Conservation (phyloP, 768 basidiomycete species). For the Suillus discolor region DNA sequence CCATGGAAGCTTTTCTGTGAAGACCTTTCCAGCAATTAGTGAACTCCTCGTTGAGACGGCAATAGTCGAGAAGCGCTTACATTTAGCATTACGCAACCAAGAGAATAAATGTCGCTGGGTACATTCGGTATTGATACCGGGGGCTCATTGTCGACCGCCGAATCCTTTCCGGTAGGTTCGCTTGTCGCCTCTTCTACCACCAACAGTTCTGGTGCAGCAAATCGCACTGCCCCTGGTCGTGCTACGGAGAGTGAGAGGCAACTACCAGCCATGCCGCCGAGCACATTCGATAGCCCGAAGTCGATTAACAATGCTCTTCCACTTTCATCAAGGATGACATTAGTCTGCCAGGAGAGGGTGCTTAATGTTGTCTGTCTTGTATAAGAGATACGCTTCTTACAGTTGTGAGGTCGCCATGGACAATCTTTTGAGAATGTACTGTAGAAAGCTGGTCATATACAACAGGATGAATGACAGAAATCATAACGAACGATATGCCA, state of each 20-base stretch:
- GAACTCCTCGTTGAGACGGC: neutral
- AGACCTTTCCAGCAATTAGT: neutral
- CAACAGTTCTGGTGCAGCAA: constrained; percentile 45
- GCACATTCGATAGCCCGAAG: constrained; percentile 45
- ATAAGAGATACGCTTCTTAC: neutral
- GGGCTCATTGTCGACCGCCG: neutral
- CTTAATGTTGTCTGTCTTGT: neutral
- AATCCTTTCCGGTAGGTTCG: neutral
- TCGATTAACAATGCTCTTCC: constrained; percentile 42
- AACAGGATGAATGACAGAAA: neutral
- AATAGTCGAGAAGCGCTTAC: constrained; percentile 32
- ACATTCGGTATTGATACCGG: neutral
- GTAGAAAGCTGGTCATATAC: neutral
- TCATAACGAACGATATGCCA: neutral
- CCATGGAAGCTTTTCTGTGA: neutral
- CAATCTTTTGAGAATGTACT: constrained; percentile 4
- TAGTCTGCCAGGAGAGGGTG: neutral
- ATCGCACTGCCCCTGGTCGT: constrained; percentile 37
- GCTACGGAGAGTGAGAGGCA: neutral
- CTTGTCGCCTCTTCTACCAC: neutral
- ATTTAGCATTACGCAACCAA: constrained; percentile 36
- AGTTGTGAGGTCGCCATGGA: constrained; percentile 12
- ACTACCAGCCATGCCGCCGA: constrained; percentile 34
- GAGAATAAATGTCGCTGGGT: constrained; percentile 46
- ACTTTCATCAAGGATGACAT: constrained; percentile 38